These are phyloP conservation scores for Neonectria ditissima DNA, from an alignment of 2,329 filamentous ascomycete species.

Conservation along the genomic window DNA sequence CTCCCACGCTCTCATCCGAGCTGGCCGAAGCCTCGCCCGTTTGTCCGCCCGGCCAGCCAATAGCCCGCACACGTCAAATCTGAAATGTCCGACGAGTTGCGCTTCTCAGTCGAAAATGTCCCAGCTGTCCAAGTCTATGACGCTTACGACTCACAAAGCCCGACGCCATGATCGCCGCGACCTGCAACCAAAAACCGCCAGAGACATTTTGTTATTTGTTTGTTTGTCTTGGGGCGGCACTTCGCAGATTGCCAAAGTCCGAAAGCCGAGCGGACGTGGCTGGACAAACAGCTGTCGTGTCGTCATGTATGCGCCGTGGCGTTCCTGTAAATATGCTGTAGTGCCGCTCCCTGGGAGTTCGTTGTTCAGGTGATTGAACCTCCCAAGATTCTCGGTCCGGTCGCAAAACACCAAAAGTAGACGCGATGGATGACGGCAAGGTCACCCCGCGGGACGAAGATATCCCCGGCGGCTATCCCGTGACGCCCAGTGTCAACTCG, in stretches of 20 bases:
- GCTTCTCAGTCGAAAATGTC: neutral
- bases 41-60: neutral
- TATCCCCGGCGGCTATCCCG: constrained; percentile 43
- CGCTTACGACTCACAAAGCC: neutral
- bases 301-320: neutral
- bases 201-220: neutral
- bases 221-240: neutral
- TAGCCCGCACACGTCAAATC: neutral
- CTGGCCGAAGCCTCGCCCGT: too few relatives aligned
- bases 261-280: neutral
- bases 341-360: neutral
- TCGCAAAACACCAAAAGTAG: neutral
- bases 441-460: constrained; percentile 42
- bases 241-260: neutral
- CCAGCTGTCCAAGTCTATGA: constrained; percentile 6
- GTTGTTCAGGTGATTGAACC: too few relatives aligned
- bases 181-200: neutral
- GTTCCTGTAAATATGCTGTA: neutral
- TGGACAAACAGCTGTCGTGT: neutral
- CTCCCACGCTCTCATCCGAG: neutral
- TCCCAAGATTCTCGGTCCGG: neutral
- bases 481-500: constrained; percentile 38
- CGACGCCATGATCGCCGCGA: neutral
- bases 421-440: constrained; percentile 35
- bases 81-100: neutral